Conservation (phyloP, 805 yeast species). For the Debaryomyces hansenii region DNA sequence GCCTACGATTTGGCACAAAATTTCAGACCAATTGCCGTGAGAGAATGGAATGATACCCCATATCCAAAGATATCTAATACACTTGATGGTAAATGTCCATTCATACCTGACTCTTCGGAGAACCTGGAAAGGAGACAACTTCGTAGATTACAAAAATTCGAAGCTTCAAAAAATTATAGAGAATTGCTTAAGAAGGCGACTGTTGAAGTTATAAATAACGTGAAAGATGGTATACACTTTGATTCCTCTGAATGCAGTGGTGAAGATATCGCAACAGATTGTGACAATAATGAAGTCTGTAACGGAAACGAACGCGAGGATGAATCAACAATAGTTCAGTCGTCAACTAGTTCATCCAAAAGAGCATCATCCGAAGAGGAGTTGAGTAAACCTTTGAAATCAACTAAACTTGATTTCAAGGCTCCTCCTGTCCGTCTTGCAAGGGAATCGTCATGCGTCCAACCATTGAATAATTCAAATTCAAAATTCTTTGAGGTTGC, state of each 20-base stretch:
- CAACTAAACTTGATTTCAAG: constrained; percentile 12
- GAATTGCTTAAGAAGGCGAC: constrained; percentile 36
- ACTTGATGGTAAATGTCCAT: constrained; percentile 79
- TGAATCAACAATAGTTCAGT: constrained; percentile 2
- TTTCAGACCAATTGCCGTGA: constrained; percentile 74
- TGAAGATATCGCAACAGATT: constrained; percentile 29
- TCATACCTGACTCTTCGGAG: constrained; percentile 58
- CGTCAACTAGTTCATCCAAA: constrained; percentile 1
- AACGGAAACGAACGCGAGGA: constrained; percentile 21
- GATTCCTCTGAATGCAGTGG: constrained; percentile 17
- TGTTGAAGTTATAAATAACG: constrained; percentile 27
- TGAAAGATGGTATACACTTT: constrained; percentile 18
- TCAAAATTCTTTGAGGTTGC: constrained; percentile 45
- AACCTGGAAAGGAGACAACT: constrained; percentile 42
- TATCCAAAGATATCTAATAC: constrained; percentile 61
- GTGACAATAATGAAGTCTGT: constrained; percentile 20
- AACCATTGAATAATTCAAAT: constrained; percentile 28
- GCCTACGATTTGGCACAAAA: constrained; percentile 79
- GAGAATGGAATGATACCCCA: constrained; percentile 69
- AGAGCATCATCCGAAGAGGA: neutral
- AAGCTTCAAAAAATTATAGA: constrained; percentile 43
- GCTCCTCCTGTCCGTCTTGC: constrained; percentile 24
- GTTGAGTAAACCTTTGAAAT: neutral
- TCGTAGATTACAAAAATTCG: constrained; percentile 39
- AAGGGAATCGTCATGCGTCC: constrained; percentile 41